Conservation (phyloP, 257 asterid species). For the Penstemon barbatus region DNA sequence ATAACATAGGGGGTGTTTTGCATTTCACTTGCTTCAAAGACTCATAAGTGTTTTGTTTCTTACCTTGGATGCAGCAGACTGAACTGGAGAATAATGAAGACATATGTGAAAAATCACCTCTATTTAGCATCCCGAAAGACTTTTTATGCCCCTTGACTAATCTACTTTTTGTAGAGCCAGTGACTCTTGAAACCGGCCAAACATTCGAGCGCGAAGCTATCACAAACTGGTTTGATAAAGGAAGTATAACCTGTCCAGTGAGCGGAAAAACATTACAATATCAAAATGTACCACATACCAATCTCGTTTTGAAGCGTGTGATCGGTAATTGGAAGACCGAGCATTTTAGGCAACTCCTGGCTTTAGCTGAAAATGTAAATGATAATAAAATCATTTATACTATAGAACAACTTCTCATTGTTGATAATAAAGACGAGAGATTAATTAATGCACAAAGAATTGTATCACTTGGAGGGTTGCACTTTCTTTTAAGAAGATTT, state of each 20-base stretch:
- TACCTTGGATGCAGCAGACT: slow-evolving; percentile 40
- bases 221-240: slow-evolving; percentile 53
- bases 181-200: slow-evolving; percentile 80
- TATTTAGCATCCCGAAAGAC: slow-evolving; percentile 52
- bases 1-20: too few species aligned
- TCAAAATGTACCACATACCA: slow-evolving; percentile 52
- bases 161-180: slow-evolving; percentile 63
- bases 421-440: slow-evolving; percentile 53
- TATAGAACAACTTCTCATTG: slow-evolving; percentile 47
- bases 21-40: too few species aligned
- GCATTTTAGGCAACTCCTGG: slow-evolving; percentile 41
- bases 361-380: slow-evolving; percentile 36
- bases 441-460: slow-evolving; percentile 38
- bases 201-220: slow-evolving; percentile 71
- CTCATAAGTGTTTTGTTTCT: slow-evolving; percentile 7
- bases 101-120: slow-evolving; percentile 24
- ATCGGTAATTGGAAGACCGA: slow-evolving; percentile 61
- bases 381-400: slow-evolving; percentile 40
- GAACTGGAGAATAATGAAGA: slow-evolving; percentile 25
- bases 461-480: slow-evolving; percentile 59
- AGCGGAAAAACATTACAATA: slow-evolving; percentile 50
- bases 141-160: slow-evolving; percentile 69
- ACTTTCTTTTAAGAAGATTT: slow-evolving; percentile 54
- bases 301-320: slow-evolving; percentile 64
- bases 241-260: slow-evolving; percentile 60